Conservation (phyloP, 345 rosid genomes). For the Laguncularia racemosa region DNA sequence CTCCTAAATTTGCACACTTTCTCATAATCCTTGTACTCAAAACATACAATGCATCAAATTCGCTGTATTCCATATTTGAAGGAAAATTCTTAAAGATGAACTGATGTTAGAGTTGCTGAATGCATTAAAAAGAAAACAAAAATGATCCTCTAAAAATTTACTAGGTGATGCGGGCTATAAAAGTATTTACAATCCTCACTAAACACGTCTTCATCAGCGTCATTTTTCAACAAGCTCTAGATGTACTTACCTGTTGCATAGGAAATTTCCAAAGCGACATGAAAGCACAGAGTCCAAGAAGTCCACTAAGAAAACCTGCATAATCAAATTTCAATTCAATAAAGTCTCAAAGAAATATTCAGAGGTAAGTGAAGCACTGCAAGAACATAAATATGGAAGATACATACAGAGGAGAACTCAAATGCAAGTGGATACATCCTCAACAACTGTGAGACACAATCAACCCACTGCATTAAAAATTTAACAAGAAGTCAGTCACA, state of each 20-base stretch:
- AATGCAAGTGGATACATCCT: constrained; percentile 97
- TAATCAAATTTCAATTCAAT: constrained; percentile 12
- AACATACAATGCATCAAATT: no score
- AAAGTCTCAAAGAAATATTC: constrained; percentile 4
- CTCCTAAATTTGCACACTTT: no score
- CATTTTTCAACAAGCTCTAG: neutral
- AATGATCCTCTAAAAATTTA: neutral
- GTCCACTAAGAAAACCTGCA: constrained; percentile 86
- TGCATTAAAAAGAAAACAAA: no score
- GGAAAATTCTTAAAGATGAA: no score
- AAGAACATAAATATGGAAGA: constrained; percentile 13
- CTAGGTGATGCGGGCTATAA: neutral
- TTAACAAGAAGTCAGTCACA: neutral
- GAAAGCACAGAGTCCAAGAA: constrained; percentile 84
- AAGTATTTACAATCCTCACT: neutral
- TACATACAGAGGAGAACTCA: constrained; percentile 88
- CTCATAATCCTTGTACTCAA: no score
- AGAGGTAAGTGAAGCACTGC: neutral
- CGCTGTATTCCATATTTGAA: no score
- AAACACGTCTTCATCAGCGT: neutral
- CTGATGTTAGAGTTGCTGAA: no score
- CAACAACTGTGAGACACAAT: constrained; percentile 80
- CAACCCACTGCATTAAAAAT: constrained; percentile 83
- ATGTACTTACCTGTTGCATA: constrained; percentile 61
- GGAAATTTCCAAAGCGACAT: constrained; percentile 91